Base-by-base conservation (phyloP, 2,329 filamentous ascomycete genomes). In the Xylaria sp. region DNA sequence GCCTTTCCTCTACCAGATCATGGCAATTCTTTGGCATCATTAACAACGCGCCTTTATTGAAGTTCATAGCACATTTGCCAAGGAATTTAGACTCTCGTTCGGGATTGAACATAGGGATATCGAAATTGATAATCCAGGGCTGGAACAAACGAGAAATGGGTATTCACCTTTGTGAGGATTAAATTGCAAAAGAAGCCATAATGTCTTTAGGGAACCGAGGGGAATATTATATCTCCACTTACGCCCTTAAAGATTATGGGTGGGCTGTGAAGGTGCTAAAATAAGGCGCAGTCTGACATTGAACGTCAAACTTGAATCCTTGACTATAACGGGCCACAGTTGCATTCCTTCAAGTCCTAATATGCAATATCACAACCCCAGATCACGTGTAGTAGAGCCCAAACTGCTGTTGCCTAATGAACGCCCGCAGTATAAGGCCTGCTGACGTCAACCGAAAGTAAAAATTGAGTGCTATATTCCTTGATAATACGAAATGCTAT, bases 351-450 rank as follows among this genome's bases (percentile, higher is more conserved):
- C 30, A 50, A 30, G 7, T n/a, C 6, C 53, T 39, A 57, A 20
- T 15, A 36, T 36, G n/a, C 8, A 46, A 15, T 9, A 20, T 1
- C 5, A 57, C 23, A 12, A 28, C 15, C 20, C 15, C 32, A 36
- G 32, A 12, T 41, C n/a, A 58, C 39, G 34, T 30, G n/a, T n/a
- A 30, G 28, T 39, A 50, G 8, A 12, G 23, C 23, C 23, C 48
- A 43, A 32, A 63, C 41, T 63, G 61, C 25, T 63, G 61, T 25
- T 63, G 61, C 61, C 61, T 63, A 50, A 30, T 9, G 15, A 46
- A 53, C 50, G 52, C 41, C 53, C 32, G 28, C 60, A 45, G 8
- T 28, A 32, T 8, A 23, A 46, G n/a, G 39, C 3, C n/a, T 7
- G 61, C 61, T 48, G 61, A 48, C 41, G 28, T 50, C 43, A 57